Conservation (phyloP, 164 flowering plant genomes). For the Amborella trichopoda region DNA sequence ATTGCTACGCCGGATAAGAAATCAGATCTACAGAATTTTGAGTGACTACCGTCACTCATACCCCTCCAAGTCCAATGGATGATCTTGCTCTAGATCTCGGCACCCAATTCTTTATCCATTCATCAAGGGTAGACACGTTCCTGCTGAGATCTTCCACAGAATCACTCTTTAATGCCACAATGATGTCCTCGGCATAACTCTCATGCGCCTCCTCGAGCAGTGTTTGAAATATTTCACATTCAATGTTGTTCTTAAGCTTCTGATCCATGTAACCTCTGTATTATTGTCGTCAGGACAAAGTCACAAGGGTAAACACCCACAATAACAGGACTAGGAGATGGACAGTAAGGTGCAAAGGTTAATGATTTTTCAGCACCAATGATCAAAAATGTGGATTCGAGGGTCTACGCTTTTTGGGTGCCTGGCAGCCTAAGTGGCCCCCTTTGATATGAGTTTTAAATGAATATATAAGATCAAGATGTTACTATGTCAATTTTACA, state of each 20-base stretch:
- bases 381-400: too few species aligned
- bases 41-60: too few species aligned
- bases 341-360: background rate
- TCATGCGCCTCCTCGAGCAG: conserved; percentile 78
- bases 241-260: conserved; percentile 73
- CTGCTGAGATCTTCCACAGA: conserved; percentile 55
- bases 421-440: too few species aligned
- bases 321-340: background rate
- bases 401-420: too few species aligned
- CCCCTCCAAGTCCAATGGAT: too few species aligned
- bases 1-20: too few species aligned
- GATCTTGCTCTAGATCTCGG: conserved; percentile 11
- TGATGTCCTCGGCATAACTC: conserved; percentile 65
- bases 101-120: conserved; percentile 66
- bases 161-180: conserved; percentile 61
- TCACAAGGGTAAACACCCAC: background rate
- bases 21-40: too few species aligned
- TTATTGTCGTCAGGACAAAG: too few species aligned
- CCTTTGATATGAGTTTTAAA: too few species aligned
- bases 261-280: conserved; percentile 70
- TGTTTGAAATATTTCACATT: conserved; percentile 89
- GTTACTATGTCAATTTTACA: too few species aligned
- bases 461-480: too few species aligned
- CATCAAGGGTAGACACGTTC: conserved; percentile 48
- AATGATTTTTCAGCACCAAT: too few species aligned